phyloP scores from a whole-genome alignment of 257 asterid species.

The Rhazya stricta region DNA sequence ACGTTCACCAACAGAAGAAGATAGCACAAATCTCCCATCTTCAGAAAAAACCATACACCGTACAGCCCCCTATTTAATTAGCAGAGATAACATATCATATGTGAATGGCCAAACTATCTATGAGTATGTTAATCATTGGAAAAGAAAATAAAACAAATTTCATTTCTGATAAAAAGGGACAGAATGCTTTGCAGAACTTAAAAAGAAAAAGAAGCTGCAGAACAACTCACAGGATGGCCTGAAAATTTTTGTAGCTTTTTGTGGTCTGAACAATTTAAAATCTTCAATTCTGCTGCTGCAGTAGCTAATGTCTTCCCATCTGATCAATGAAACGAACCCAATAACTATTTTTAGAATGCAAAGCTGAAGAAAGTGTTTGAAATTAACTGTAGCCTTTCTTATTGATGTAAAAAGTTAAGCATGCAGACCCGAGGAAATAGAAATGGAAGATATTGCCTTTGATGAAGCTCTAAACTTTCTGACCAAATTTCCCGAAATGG shows the following conservation, averaged over 20 bases:
- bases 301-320: slow-evolving; percentile 81
- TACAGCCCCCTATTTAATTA: slow-evolving; percentile 58
- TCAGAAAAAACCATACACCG: slow-evolving; percentile 82
- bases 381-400: not conserved
- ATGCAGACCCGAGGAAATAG: slow-evolving; percentile 70
- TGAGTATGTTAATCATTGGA: not conserved
- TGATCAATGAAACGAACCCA: slow-evolving; percentile 29
- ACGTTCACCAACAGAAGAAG: slow-evolving; percentile 76
- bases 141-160: not conserved
- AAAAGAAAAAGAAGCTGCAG: slow-evolving; percentile 18
- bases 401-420: not conserved
- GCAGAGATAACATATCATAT: slow-evolving; percentile 8
- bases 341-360: slow-evolving; percentile 1
- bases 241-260: slow-evolving; percentile 83
- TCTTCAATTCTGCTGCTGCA: slow-evolving; percentile 73
- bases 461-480: slow-evolving; percentile 67
- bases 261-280: slow-evolving; percentile 51
- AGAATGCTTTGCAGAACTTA: not conserved
- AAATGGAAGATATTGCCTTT: slow-evolving; percentile 62
- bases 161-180: no score
- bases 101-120: not conserved
- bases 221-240: slow-evolving; percentile 88
- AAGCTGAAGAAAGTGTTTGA: not conserved
- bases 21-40: slow-evolving; percentile 65
- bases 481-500: slow-evolving; percentile 63